Evolutionary conservation across 176 grass and related monocot species (phyloP).

Genomic region (Eremochloa ophiuroides): DNA sequence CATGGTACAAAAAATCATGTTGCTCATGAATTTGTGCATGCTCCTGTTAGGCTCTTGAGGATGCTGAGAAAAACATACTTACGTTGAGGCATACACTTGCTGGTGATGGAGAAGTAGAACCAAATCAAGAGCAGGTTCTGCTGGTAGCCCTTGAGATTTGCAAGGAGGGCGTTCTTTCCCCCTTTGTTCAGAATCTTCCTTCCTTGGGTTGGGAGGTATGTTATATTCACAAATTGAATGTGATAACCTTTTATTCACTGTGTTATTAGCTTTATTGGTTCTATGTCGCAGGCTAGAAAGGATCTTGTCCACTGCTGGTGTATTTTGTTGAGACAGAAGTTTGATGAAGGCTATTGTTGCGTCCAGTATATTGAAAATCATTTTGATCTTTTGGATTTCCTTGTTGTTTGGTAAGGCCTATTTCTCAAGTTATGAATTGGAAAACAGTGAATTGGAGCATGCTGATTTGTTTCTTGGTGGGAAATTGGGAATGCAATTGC

Average conservation of each 20-base stretch:
- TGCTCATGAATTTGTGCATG: constrained; percentile 12
- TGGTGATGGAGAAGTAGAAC: constrained; percentile 89
- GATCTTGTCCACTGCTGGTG: constrained; percentile 90
- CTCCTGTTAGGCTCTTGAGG: constrained; percentile 73
- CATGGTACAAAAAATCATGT: background rate
- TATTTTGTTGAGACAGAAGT: constrained; percentile 86
- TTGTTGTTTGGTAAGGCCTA: constrained; percentile 83
- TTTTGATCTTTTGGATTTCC: constrained; percentile 94
- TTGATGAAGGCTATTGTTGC: constrained; percentile 69
- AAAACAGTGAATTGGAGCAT: background rate
- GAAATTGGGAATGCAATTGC: background rate
- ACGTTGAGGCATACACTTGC: constrained; percentile 70
- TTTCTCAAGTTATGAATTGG: constrained; percentile 18
- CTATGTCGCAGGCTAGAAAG: constrained; percentile 76
- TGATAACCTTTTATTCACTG: background rate
- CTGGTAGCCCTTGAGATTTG: constrained; percentile 91
- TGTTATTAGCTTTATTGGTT: constrained; percentile 12
- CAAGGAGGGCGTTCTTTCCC: constrained; percentile 75
- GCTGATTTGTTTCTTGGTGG: background rate
- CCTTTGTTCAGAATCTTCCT: constrained; percentile 91
- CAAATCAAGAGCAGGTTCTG: constrained; percentile 79
- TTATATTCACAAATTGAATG: constrained; percentile 8
- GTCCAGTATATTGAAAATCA: constrained; percentile 88
- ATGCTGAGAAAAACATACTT: constrained; percentile 77
- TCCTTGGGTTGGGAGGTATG: constrained; percentile 94